Evolutionary conservation across 2,329 filamentous ascomycete species (phyloP).

Genomic region (Epichloe gansuensis): DNA sequence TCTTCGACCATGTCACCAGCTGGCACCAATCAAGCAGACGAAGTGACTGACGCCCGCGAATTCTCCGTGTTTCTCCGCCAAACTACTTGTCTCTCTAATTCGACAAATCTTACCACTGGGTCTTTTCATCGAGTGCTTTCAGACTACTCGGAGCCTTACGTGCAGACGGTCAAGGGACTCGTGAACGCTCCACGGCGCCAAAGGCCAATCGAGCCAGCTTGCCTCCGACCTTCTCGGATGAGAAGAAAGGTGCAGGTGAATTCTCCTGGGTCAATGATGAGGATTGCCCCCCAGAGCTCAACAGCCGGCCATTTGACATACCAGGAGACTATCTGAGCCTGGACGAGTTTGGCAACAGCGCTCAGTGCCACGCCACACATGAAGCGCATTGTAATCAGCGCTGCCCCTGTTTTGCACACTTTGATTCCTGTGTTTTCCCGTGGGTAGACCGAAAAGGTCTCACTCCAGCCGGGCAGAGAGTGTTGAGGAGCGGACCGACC

Average conservation of each 20-base stretch:
- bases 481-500: conserved; percentile 6
- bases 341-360: conserved; percentile 10
- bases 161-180: conserved; percentile 24
- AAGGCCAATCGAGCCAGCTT: conserved; percentile 10
- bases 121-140: conserved; percentile 22
- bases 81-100: conserved; percentile 24
- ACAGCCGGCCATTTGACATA: conserved; percentile 20
- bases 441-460: conserved; percentile 20
- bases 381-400: conserved; percentile 14
- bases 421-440: conserved; percentile 13
- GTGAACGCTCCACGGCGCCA: conserved; percentile 27
- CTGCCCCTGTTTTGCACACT: conserved; percentile 18
- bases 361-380: conserved; percentile 10
- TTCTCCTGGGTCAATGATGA: conserved; percentile 19
- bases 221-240: conserved; percentile 11
- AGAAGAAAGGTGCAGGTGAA: background rate
- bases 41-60: background rate
- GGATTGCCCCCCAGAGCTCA: conserved; percentile 12
- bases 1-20: background rate
- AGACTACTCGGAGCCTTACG: conserved; percentile 20
- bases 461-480: conserved; percentile 7
- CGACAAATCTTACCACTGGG: conserved; percentile 25
- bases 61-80: conserved; percentile 19
- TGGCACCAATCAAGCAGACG: background rate
- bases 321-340: conserved; percentile 38